Evolutionary conservation across 305 asterid genomes (phyloP).

Genomic region (Fraxinus paxiana): DNA sequence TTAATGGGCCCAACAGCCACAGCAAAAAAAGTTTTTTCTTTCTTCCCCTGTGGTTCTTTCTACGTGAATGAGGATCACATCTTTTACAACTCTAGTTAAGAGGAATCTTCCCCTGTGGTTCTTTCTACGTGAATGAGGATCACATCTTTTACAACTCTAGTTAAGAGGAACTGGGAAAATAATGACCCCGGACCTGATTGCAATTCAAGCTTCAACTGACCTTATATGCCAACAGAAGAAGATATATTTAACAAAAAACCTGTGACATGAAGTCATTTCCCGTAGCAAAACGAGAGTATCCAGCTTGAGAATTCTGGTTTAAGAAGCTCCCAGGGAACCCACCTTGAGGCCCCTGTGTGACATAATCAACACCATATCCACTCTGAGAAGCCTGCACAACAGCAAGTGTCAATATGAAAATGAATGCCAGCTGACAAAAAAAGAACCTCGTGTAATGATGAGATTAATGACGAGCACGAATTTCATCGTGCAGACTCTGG

Average conservation of each 20-base stretch:
- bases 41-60: not conserved
- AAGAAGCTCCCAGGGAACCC: slow-evolving; percentile 75
- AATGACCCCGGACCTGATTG: not conserved
- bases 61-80: too few species aligned
- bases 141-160: too few species aligned
- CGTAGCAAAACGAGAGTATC: slow-evolving; percentile 76
- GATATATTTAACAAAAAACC: slow-evolving; percentile 40
- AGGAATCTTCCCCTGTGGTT: not conserved
- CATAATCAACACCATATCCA: slow-evolving; percentile 82
- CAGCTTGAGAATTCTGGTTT: slow-evolving; percentile 85
- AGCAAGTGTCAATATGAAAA: too few species aligned
- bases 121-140: too few species aligned
- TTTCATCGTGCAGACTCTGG: not conserved
- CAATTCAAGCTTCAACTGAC: not conserved
- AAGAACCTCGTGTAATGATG: not conserved
- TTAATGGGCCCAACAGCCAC: not conserved
- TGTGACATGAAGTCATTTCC: slow-evolving; percentile 98
- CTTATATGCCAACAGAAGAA: not conserved
- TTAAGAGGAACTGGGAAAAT: not conserved
- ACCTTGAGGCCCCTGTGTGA: slow-evolving; percentile 77
- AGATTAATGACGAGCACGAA: not conserved
- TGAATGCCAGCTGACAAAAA: slow-evolving; percentile 15
- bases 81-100: not conserved
- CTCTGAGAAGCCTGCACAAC: slow-evolving; percentile 84
- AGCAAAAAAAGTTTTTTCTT: not conserved